phyloP scores from a whole-genome alignment of 2,329 filamentous ascomycete genomes.

The Sclerotinia subarctica region DNA sequence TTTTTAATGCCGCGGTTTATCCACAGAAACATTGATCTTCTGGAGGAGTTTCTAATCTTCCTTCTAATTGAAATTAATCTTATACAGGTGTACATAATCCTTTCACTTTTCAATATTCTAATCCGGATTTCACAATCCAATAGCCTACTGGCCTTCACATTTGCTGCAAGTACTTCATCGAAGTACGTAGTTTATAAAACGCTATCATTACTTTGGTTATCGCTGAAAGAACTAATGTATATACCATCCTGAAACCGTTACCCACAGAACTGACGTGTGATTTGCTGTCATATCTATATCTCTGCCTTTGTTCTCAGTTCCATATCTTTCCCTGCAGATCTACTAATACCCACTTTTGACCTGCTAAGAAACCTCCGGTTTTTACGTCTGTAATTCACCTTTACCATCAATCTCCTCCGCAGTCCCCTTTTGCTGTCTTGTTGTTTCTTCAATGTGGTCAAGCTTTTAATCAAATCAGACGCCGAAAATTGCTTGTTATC shows the following conservation, averaged over 20 bases:
- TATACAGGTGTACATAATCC: too few relatives aligned
- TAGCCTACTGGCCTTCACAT: not conserved
- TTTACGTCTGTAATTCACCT: not conserved
- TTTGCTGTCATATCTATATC: not conserved
- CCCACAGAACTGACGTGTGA: not conserved
- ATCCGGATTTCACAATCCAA: not conserved
- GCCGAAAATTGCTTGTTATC: not conserved
- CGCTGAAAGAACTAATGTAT: not conserved
- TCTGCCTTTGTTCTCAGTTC: not conserved
- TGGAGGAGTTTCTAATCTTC: not conserved
- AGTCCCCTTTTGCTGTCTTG: not conserved
- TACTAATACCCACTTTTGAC: not conserved
- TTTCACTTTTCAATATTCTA: too few relatives aligned
- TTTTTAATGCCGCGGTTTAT: not conserved
- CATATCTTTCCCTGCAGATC: not conserved
- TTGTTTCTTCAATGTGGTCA: not conserved
- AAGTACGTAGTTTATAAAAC: not conserved
- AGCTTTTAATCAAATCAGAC: not conserved
- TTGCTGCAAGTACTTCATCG: not conserved
- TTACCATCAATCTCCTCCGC: not conserved
- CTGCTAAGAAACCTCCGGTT: not conserved
- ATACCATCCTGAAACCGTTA: not conserved
- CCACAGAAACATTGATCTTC: not conserved
- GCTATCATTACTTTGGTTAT: not conserved
- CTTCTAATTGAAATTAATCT: too few relatives aligned